phyloP scores from a whole-genome alignment of 2,329 filamentous ascomycete species.

The Calonectria pauciramosa region DNA sequence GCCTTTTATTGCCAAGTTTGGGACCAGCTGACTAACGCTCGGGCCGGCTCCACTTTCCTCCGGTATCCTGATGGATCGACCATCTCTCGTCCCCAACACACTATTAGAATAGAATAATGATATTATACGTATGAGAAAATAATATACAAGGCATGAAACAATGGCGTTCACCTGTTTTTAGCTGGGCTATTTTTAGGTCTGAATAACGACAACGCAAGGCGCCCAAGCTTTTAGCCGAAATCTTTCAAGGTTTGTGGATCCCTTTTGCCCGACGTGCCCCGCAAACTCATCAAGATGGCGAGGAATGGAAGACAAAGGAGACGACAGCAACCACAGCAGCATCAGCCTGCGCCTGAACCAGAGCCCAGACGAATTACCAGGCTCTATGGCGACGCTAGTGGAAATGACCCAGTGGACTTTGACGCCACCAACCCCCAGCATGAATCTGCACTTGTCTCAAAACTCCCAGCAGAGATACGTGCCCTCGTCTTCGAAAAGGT shows the following conservation, averaged over 20 bases:
- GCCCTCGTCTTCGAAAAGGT: background rate
- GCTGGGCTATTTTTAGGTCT: background rate
- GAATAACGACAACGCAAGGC: too few species aligned
- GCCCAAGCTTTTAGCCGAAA: background rate
- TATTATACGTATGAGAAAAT: too few species aligned
- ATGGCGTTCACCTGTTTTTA: background rate
- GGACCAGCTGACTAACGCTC: too few species aligned
- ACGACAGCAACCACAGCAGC: background rate
- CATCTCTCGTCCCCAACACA: too few species aligned
- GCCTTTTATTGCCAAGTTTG: too few species aligned
- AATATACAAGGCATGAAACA: too few species aligned
- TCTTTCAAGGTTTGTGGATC: background rate
- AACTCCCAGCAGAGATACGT: constrained; percentile 4
- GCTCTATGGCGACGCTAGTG: background rate
- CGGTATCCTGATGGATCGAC: too few species aligned
- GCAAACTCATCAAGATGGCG: background rate
- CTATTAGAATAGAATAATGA: too few species aligned
- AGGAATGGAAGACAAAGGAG: background rate
- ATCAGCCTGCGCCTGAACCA: background rate
- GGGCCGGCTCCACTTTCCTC: too few species aligned
- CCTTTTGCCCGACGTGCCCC: background rate
- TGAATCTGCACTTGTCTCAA: background rate
- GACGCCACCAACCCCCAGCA: background rate
- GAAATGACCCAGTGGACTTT: background rate
- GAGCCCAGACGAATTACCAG: background rate